Conservation (phyloP, 495 filamentous ascomycete species). For the Penicillium nucicola region DNA sequence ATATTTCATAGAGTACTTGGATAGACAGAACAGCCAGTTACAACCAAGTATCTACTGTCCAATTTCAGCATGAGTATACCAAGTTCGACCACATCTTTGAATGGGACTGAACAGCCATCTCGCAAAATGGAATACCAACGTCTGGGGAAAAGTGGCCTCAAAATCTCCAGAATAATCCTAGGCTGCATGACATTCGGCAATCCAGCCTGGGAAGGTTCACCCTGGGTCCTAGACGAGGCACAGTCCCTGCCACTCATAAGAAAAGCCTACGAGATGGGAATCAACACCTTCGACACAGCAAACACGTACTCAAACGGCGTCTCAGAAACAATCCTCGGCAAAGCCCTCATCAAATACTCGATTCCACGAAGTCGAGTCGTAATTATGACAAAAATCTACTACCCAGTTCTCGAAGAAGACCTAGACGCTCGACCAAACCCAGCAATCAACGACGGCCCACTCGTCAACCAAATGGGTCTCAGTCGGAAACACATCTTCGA, state of each 20-base stretch:
- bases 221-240: constrained; percentile 62
- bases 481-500: constrained; percentile 52
- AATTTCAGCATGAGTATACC: no score
- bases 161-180: constrained; percentile 62
- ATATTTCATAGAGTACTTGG: no score
- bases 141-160: constrained; percentile 64
- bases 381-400: constrained; percentile 69
- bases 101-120: neutral
- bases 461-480: constrained; percentile 47
- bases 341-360: constrained; percentile 64
- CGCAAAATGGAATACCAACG: constrained; percentile 21
- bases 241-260: constrained; percentile 62
- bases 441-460: constrained; percentile 18
- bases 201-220: constrained; percentile 43
- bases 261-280: constrained; percentile 60
- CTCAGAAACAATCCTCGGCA: constrained; percentile 67
- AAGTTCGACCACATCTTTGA: no score
- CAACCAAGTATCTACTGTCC: no score
- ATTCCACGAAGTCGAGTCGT: constrained; percentile 70
- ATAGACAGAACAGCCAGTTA: no score
- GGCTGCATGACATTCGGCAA: constrained; percentile 66
- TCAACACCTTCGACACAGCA: constrained; percentile 55
- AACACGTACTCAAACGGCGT: constrained; percentile 64
- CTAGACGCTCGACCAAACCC: constrained; percentile 11
- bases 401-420: constrained; percentile 45